Base-by-base conservation (phyloP, 768 basidiomycete genomes). In the Podaxis rugospora region DNA sequence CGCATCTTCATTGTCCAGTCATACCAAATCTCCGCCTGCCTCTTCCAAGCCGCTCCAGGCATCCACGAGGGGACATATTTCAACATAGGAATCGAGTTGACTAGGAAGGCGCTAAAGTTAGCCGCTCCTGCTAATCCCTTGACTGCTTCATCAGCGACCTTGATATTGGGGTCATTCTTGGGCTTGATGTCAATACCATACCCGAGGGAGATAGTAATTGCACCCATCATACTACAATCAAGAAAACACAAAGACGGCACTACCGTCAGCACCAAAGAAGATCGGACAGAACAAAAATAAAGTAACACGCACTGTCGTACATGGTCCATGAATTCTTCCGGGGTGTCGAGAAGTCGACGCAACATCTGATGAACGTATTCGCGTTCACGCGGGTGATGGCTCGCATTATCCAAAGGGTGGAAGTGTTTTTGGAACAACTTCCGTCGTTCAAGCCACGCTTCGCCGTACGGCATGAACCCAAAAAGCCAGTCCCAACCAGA, bases 341-440 rank as follows among this genome's bases (percentile, higher is more conserved):
- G 80, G 5, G 74, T 67, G 13, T 75, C 65, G 6, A 81, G 63
- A 2, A 83, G 66, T 13, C 71, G 72, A 44, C 74, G 73, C 27
- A 84, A 70, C 36, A 85, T 75, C 2, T 70, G 66, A 40, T 78
- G 73, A 7, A 76, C 74, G 58, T 78, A 79, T 57, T 73, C 78
- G 3, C 72, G 69, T 65, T 83, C 82, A 21, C 75, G 68, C 5
- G 78, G 78, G 69, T 79, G 77, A 64, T 81, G 81, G 1, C 70
- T 72, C 1, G 72, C 69, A 2, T 76, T 72, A 4, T 69, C 70
- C 1, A 75, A 73, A 0, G 78, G 74, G 28, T 77, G 76, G 61
- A 84, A 83, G 59, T 80, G 77, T n/a, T 78, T 73, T 57, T 83
- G 78, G 62, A 85, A 81, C n/a, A 66, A 39, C 18, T 59, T 61